Percentiles rank a stretch among this genome's conserved stretches.
Conservation (phyloP, 306 rosid genomes). For the Pyrus bretschneideri region DNA sequence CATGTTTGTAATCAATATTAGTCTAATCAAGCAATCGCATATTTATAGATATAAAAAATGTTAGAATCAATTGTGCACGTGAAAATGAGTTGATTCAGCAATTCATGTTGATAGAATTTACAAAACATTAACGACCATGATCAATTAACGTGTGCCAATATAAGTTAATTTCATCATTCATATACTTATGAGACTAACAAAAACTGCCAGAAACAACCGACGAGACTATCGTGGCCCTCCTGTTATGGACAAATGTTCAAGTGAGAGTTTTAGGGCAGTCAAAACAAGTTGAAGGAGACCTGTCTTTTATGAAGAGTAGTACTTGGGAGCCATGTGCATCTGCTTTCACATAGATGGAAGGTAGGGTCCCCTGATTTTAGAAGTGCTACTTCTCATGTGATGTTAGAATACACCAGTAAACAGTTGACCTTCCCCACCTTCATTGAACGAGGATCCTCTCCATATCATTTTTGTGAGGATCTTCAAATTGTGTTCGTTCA, state of each 20-base stretch:
- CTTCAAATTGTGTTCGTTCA: too few species aligned
- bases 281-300: conserved; percentile 6
- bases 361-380: conserved; percentile 19
- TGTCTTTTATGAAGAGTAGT: background rate
- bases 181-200: too few species aligned
- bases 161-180: background rate
- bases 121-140: too few species aligned
- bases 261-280: background rate
- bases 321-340: conserved; percentile 27
- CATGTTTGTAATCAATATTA: background rate
- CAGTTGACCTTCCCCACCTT: background rate
- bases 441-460: background rate
- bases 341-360: conserved; percentile 3
- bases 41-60: too few species aligned
- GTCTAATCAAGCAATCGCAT: background rate
- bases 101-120: background rate
- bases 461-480: too few species aligned
- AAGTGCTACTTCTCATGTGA: background rate
- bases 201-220: too few species aligned
- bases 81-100: background rate
- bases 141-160: too few species aligned
- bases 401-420: background rate
- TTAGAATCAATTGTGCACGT: too few species aligned
- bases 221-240: background rate
- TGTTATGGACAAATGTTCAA: background rate